These are phyloP conservation scores for Sergeia podlipaevii DNA, from an alignment of 208 protist species.

Conservation along the genomic window DNA sequence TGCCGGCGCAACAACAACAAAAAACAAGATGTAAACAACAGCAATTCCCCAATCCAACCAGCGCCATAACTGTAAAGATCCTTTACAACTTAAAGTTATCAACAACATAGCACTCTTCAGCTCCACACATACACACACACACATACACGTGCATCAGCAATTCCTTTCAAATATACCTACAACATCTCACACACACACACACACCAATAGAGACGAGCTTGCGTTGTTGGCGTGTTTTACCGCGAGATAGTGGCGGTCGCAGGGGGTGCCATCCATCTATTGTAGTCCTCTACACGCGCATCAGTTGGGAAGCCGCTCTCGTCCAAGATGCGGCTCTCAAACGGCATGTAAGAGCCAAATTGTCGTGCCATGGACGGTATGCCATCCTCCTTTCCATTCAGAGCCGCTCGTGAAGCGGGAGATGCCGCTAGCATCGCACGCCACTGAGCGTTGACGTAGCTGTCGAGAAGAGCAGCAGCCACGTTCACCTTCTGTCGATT, in stretches of 20 bases:
- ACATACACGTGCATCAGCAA: too few relatives aligned
- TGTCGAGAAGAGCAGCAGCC: slow-evolving; percentile 65
- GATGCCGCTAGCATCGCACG: slow-evolving; percentile 13
- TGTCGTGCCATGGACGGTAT: slow-evolving; percentile 37
- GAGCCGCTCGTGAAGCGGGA: slow-evolving; percentile 1
- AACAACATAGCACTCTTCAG: neutral
- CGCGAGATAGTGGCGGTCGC: neutral
- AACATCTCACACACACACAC: neutral
- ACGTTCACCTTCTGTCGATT: slow-evolving; percentile 80
- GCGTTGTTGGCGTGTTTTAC: too few relatives aligned
- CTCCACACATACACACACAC: too few relatives aligned
- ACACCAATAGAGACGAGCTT: too few relatives aligned
- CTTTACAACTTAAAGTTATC: too few relatives aligned
- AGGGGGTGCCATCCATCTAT: slow-evolving; percentile 72
- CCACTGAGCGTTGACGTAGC: slow-evolving; percentile 44
- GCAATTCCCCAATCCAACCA: too few relatives aligned
- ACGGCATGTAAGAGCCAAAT: slow-evolving; percentile 54
- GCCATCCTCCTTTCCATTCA: slow-evolving; percentile 3
- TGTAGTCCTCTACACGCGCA: slow-evolving; percentile 75
- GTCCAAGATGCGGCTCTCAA: slow-evolving; percentile 60
- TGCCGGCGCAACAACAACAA: too few relatives aligned
- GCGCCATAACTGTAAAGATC: too few relatives aligned
- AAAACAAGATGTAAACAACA: too few relatives aligned
- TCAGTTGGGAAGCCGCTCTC: slow-evolving; percentile 69
- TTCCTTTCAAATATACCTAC: neutral